Evolutionary conservation across 345 rosid species (phyloP), one percentile per base, ranked within the genome.

Genomic region (Eucalyptus grandis): DNA sequence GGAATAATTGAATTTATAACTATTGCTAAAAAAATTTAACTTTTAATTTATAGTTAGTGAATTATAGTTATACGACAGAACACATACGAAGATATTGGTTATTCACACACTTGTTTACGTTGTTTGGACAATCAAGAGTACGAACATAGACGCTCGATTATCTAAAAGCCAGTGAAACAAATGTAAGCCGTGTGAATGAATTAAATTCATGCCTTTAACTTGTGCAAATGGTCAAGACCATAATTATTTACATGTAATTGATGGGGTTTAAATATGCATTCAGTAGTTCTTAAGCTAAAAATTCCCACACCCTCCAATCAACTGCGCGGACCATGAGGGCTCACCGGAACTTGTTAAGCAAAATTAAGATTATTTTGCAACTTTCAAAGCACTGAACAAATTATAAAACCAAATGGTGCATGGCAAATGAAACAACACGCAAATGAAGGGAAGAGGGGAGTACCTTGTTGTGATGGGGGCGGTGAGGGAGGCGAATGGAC

Each of bases 401-500:
- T 4, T 65, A 30, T 30, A 2, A 27, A 27, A 11, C 67, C 14
- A 3, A 37, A 72, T 72, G 2, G 46, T 19, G 46, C 83, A 37
- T 6, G 46, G 82, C 82, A 10, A 72, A 77, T 7, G 46, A 37
- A 77, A 77, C 46, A 6, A 11, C 44, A 34, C 26, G 11, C 82
- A 0, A 10, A 34, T 37, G 44, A 72, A 72, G 82, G 82, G 82
- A 34, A 17, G 26, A 53, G 44, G 24, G 44, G 69, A 6, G 24
- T 6, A 30, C 67, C 22, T 43, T 37, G 90, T 94, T 95, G 90
- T 89, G 90, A 82, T 90, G 94, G 10, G 97, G 97, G 37, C 91
- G 95, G 87, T 96, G 98, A 67, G 99, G 99, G 62, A 97, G 91
- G 6, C 92, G 94, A 90, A 94, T 93, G 87, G 88, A 88, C 51